Percentiles rank a stretch among this genome's conserved stretches.
phyloP scores from a whole-genome alignment of 345 rosid genomes.

The Hevea brasiliensis region DNA sequence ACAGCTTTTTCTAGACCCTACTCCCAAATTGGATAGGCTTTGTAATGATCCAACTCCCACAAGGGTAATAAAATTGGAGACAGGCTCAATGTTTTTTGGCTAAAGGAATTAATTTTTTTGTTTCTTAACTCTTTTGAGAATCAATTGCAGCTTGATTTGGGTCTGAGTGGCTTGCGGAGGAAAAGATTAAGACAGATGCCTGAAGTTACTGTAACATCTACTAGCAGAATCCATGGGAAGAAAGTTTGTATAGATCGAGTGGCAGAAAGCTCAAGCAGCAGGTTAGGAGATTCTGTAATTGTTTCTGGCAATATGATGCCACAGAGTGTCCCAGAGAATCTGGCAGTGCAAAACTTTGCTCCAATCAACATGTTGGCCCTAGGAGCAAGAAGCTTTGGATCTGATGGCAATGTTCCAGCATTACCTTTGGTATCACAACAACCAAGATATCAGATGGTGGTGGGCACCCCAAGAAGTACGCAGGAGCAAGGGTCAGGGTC shows the following conservation, averaged over 20 bases:
- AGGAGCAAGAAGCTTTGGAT: constrained; percentile 53
- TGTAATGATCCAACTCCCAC: constrained; percentile 45
- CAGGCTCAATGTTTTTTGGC: not conserved
- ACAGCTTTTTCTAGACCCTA: constrained; percentile 83
- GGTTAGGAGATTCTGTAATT: constrained; percentile 48
- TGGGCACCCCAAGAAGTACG: constrained; percentile 56
- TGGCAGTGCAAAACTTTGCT: constrained; percentile 55
- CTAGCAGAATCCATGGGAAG: constrained; percentile 68
- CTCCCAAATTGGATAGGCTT: constrained; percentile 84
- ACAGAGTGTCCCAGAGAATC: constrained; percentile 59
- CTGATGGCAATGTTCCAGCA: constrained; percentile 53
- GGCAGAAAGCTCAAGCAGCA: constrained; percentile 61
- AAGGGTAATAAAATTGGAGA: constrained; percentile 46
- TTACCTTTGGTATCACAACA: constrained; percentile 52
- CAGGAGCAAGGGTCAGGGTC: constrained; percentile 64
- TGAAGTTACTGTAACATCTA: constrained; percentile 60
- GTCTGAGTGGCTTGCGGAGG: constrained; percentile 54
- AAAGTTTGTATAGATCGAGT: constrained; percentile 69
- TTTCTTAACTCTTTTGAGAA: constrained; percentile 20
- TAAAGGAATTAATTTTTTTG: constrained; percentile 6
- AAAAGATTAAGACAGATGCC: constrained; percentile 72
- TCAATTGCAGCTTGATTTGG: constrained; percentile 67
- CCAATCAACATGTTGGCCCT: constrained; percentile 44
- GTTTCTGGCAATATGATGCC: constrained; percentile 52
- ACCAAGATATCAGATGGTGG: constrained; percentile 53